Conservation (phyloP, 169 alveolate genomes). For the Gregarina niphandrodes region DNA sequence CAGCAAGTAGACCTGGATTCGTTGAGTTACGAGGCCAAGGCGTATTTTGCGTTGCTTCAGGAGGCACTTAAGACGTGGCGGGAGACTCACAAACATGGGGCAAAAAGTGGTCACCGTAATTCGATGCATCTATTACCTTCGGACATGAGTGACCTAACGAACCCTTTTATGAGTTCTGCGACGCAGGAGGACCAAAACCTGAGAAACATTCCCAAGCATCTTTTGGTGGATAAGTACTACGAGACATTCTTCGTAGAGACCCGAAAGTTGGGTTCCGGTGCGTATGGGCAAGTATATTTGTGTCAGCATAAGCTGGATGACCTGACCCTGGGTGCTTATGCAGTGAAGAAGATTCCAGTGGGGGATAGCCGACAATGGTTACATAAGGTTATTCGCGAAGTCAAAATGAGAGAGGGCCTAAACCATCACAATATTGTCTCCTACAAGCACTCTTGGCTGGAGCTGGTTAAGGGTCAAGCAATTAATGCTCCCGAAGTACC, state of each 20-base stretch:
- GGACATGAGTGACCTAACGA: background rate
- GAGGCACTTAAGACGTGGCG: constrained; percentile 2
- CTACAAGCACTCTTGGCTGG: constrained; percentile 45
- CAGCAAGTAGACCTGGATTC: constrained; percentile 4
- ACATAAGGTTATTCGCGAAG: constrained; percentile 33
- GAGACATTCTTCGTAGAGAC: constrained; percentile 33
- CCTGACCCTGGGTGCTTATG: constrained; percentile 22
- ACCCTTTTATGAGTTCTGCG: background rate
- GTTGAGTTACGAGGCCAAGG: constrained; percentile 8
- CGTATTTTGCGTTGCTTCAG: constrained; percentile 10
- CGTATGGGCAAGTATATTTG: constrained; percentile 40
- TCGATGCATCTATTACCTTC: background rate
- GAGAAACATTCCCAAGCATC: constrained; percentile 28
- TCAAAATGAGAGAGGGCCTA: constrained; percentile 38
- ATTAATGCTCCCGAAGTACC: constrained; percentile 44
- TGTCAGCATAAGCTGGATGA: constrained; percentile 41
- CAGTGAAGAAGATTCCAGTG: constrained; percentile 17
- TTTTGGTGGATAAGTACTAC: constrained; percentile 45
- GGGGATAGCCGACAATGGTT: constrained; percentile 30
- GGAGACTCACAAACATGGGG: background rate
- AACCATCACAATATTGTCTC: constrained; percentile 40
- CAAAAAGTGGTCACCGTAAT: background rate
- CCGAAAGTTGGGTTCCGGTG: constrained; percentile 39
- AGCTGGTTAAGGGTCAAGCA: constrained; percentile 37
- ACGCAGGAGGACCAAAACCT: too few relatives aligned